Percentiles rank a stretch among this genome's conserved stretches.
phyloP scores from a whole-genome alignment of 306 rosid species.

The Argentina anserina region DNA sequence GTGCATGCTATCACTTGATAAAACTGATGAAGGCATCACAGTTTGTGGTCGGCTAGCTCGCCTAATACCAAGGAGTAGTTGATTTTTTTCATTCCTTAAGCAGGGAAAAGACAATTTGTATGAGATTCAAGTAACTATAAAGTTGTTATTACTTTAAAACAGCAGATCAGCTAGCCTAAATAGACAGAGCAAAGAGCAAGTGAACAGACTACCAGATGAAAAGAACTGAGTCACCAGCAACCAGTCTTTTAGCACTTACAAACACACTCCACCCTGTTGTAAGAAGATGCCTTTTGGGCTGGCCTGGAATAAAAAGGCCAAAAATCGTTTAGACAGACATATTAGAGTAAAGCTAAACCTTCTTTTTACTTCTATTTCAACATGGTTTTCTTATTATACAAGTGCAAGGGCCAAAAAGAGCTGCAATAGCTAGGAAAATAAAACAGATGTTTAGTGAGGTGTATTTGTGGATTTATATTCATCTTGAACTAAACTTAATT shows the following conservation, averaged over 20 bases:
- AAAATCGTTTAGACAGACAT: not conserved
- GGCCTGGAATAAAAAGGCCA: slow-evolving; percentile 55
- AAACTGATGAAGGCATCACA: slow-evolving; percentile 96
- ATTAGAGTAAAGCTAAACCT: not conserved
- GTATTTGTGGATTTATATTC: not conserved
- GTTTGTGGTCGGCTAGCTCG: slow-evolving; percentile 92
- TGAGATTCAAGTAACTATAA: not conserved
- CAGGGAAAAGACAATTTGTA: not conserved
- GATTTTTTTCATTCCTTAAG: slow-evolving; percentile 91
- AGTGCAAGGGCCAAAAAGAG: not conserved
- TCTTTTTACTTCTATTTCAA: not conserved
- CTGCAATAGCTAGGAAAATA: not conserved
- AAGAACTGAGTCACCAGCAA: slow-evolving; percentile 97
- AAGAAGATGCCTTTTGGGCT: slow-evolving; percentile 97
- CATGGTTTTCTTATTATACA: slow-evolving; percentile 5
- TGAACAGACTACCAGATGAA: slow-evolving; percentile 73
- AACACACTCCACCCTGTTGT: slow-evolving; percentile 99
- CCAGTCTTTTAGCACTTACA: slow-evolving; percentile 93
- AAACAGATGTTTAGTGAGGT: not conserved
- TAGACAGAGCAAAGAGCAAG: slow-evolving; percentile 8
- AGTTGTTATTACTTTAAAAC: not conserved
- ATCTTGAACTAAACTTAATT: not conserved
- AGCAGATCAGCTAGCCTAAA: not conserved
- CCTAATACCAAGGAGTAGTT: slow-evolving; percentile 85
- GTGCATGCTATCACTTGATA: slow-evolving; percentile 99